These are phyloP conservation scores for Cryptosporidium sp. DNA, from an alignment of 169 alveolate genomes.

Conservation along the genomic window DNA sequence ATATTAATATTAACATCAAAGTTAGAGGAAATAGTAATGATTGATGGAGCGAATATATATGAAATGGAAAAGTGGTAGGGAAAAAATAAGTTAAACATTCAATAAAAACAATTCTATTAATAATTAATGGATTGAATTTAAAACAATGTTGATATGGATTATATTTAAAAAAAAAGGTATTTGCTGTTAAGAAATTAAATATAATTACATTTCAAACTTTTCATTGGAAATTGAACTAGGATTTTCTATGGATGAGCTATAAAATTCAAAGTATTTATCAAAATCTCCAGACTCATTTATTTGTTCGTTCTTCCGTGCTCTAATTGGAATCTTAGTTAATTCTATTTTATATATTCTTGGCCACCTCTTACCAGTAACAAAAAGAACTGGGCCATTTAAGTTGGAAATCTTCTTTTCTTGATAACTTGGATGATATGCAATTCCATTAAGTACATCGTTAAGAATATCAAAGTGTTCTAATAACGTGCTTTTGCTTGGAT, in stretches of 20 bases:
- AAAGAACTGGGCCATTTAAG: constrained; percentile 26
- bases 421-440: constrained; percentile 52
- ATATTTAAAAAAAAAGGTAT: background rate
- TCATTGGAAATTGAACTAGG: background rate
- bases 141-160: background rate
- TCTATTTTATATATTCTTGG: constrained; percentile 54
- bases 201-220: background rate
- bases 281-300: background rate
- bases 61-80: constrained; percentile 23
- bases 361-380: constrained; percentile 76
- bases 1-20: constrained; percentile 38
- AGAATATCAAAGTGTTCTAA: constrained; percentile 32
- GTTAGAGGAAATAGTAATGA: constrained; percentile 30
- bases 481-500: constrained; percentile 43
- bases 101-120: background rate
- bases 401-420: constrained; percentile 5
- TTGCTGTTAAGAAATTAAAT: background rate
- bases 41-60: constrained; percentile 49
- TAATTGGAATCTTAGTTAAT: constrained; percentile 11
- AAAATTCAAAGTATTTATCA: constrained; percentile 9
- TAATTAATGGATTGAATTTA: background rate
- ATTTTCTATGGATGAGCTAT: background rate
- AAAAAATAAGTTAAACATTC: background rate
- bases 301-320: background rate
- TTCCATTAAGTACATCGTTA: constrained; percentile 70